A percentile compares a stretch with the other conserved stretches of the same genome.
Conservation (phyloP, 176 grass and related monocot genomes). For the Oryza longistaminata region DNA sequence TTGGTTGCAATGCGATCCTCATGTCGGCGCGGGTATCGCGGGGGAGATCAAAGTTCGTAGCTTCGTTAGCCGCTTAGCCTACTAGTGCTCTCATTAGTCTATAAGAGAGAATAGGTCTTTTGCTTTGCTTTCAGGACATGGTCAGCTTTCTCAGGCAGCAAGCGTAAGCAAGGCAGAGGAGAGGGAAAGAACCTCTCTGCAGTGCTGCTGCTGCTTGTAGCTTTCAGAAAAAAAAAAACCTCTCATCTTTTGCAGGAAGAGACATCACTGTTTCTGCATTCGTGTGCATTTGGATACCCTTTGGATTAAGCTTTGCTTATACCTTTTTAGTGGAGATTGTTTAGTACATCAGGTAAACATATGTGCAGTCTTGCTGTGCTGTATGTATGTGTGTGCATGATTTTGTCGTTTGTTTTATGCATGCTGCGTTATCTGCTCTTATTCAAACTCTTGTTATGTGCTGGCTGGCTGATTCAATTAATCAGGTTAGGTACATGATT, state of each 20-base stretch:
- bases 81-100: not conserved
- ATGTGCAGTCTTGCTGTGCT: not conserved
- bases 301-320: not conserved
- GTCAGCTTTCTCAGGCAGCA: constrained; percentile 12
- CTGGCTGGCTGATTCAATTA: not conserved
- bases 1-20: not conserved
- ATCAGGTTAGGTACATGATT: constrained; percentile 3
- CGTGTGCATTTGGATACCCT: constrained; percentile 16
- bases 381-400: not conserved
- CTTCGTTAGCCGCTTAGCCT: not conserved
- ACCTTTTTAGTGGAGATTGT: too few species aligned
- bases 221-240: constrained; percentile 5
- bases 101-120: constrained; percentile 30
- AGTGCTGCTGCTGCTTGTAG: not conserved
- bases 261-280: not conserved
- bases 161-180: not conserved
- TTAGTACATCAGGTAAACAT: not conserved
- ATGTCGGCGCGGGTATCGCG: constrained; percentile 22
- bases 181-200: not conserved
- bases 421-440: constrained; percentile 5
- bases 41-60: not conserved
- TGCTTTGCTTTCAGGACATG: not conserved
- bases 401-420: not conserved
- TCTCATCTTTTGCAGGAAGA: not conserved
- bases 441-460: not conserved